These are phyloP conservation scores for Phytophthora lateralis DNA, from an alignment of 352 stramenopile genomes.

Conservation along the genomic window DNA sequence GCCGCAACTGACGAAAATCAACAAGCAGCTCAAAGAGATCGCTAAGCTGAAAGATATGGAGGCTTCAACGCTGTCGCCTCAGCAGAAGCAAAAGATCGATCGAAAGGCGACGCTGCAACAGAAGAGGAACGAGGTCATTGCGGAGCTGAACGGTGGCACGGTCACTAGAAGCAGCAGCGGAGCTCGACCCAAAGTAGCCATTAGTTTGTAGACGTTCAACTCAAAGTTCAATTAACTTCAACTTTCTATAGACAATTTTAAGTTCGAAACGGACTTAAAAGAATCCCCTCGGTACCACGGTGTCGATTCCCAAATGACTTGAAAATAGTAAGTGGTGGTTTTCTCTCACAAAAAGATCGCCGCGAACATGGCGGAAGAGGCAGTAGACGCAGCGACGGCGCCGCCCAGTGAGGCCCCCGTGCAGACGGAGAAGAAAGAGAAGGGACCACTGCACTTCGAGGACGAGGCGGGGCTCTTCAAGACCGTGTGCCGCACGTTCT, in stretches of 20 bases:
- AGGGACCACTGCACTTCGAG: conserved; percentile 43
- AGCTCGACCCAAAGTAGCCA: conserved; percentile 28
- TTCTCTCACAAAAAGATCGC: conserved; percentile 14
- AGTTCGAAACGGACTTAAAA: too few relatives aligned
- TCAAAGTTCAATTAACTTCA: too few relatives aligned
- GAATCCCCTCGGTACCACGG: too few relatives aligned
- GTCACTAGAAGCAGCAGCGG: conserved; percentile 30
- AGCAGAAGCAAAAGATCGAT: conserved; percentile 41
- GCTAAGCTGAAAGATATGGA: conserved; percentile 27
- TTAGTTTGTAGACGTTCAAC: conserved; percentile 31
- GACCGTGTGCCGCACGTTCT: conserved; percentile 63
- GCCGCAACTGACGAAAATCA: conserved; percentile 57
- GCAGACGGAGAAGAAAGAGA: conserved; percentile 19
- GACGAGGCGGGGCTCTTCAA: conserved; percentile 64
- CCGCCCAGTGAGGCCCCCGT: neutral
- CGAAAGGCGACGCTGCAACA: conserved; percentile 38
- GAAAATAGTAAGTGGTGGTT: too few relatives aligned
- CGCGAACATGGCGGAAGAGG: conserved; percentile 18
- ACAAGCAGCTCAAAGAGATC: conserved; percentile 51
- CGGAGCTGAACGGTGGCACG: conserved; percentile 48
- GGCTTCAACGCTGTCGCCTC: conserved; percentile 25
- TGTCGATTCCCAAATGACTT: too few relatives aligned
- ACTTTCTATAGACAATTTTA: too few relatives aligned
- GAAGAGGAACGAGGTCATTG: conserved; percentile 45
- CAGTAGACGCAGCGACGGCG: conserved; percentile 3